Percentiles rank a stretch among this genome's conserved stretches.
Conservation (phyloP, 1,284 basidiomycete species). For the Wolfiporia cocos region DNA sequence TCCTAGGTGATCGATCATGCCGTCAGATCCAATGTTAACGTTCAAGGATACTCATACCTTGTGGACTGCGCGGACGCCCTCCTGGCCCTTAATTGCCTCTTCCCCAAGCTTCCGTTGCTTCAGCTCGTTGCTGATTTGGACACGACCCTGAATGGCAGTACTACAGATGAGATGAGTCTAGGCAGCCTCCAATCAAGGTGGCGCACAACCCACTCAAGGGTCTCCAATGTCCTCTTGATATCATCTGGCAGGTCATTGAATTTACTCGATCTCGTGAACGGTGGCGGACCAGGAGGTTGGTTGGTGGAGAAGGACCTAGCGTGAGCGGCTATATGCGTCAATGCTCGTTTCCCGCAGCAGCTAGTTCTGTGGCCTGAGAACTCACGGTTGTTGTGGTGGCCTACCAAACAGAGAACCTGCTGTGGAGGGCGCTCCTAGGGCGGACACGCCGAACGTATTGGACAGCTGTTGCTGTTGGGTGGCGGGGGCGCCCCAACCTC, state of each 20-base stretch:
- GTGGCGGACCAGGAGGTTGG: conserved; percentile 32
- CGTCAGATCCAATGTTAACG: too few species aligned
- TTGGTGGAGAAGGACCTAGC: conserved; percentile 14
- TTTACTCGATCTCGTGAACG: conserved; percentile 69
- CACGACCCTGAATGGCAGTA: conserved; percentile 65
- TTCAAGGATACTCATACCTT: too few species aligned
- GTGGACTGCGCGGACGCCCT: conserved; percentile 57
- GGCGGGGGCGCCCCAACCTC: conserved; percentile 1
- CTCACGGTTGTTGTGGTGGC: conserved; percentile 20
- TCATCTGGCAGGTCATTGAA: conserved; percentile 80
- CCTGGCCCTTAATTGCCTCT: conserved; percentile 67
- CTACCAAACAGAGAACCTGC: conserved; percentile 1
- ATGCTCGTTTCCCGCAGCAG: conserved; percentile 4
- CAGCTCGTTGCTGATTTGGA: conserved; percentile 73
- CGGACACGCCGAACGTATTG: too few species aligned
- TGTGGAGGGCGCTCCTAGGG: too few species aligned
- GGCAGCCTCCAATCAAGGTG: background rate
- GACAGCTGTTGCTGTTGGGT: background rate
- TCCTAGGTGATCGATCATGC: too few species aligned
- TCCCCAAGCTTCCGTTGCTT: conserved; percentile 71
- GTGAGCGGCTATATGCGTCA: conserved; percentile 10
- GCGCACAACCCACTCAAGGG: conserved; percentile 54
- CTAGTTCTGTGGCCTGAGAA: conserved; percentile 3
- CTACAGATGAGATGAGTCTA: conserved; percentile 29
- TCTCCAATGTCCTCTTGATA: conserved; percentile 57